phyloP scores from a whole-genome alignment of 345 rosid species.

The Eucalyptus erythrocorys region DNA sequence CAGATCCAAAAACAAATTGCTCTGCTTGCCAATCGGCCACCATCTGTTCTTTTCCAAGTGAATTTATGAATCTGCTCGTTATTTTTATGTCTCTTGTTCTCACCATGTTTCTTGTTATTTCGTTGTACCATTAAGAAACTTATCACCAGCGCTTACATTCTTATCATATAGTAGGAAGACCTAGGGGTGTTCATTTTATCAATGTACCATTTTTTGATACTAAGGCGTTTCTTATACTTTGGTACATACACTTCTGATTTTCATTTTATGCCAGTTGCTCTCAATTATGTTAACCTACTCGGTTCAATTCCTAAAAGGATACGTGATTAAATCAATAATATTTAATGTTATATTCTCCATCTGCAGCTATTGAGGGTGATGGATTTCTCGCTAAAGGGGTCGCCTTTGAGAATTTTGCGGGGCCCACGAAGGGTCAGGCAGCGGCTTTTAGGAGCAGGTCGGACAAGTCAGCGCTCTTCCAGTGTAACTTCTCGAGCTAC shows the following conservation, averaged over 20 bases:
- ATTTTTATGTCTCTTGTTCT: not conserved
- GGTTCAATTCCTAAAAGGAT: no score
- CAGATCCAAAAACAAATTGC: not conserved
- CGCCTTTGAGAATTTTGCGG: slow-evolving; percentile 11
- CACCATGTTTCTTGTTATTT: not conserved
- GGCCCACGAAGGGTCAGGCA: slow-evolving; percentile 7
- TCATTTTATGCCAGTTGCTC: not conserved
- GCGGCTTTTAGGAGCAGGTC: slow-evolving; percentile 5
- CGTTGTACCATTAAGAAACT: not conserved
- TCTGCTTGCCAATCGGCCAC: not conserved
- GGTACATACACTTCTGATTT: no score
- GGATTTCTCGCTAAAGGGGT: slow-evolving; percentile 3
- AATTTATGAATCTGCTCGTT: not conserved
- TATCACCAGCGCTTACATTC: not conserved
- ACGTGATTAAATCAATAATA: not conserved
- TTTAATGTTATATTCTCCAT: not conserved
- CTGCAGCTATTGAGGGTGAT: slow-evolving; percentile 5
- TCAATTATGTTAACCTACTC: not conserved
- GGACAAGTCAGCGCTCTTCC: slow-evolving; percentile 8
- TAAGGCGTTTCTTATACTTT: no score
- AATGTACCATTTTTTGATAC: no score
- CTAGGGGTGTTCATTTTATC: not conserved
- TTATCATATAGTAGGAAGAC: not conserved
- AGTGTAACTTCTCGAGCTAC: slow-evolving; percentile 10
- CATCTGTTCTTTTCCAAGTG: not conserved